Evolutionary conservation across 139 green algal genomes (phyloP), one percentile per base, ranked within the genome.

Genomic region (Picochlorum sp.): DNA sequence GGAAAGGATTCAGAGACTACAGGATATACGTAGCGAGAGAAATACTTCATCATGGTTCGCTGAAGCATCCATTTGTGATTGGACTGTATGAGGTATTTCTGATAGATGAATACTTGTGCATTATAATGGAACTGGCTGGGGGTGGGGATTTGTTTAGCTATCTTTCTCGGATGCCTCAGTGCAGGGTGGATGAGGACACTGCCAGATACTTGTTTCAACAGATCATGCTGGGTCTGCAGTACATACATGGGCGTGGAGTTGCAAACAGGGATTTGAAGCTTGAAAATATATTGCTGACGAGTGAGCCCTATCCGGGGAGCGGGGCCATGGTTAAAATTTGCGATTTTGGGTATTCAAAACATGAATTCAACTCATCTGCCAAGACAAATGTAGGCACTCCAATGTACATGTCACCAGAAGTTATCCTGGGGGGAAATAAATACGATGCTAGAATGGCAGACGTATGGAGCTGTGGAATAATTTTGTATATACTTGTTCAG

Each of bases 341-440:
- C 57, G 77, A 83, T 44, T 85, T 85, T 76, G 77, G 77, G 25
- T 85, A 84, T 62, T 81, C 70, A 31, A 83, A 88, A 70, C 65
- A 81, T 61, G 77, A 80, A 20, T 28, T 76, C 1, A 77, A 83
- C 59, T 80, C 65, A 9, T 28, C 72, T 80, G 43, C 63, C 29
- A 68, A 66, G 31, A 74, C 55, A 32, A 33, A 32, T 50, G 29
- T 75, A 22, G 84, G 85, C 20, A 93, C 85, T 7, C 77, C 80
- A 13, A 71, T 81, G 20, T 93, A 91, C 71, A 93, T 93, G 77
- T 79, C 84, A 5, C 84, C 79, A 5, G 82, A 93, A 49, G 80
- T 85, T 8, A 63, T 85, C 4, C 54, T 66, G 29, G 43, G 59
- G 8, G 55, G 66, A 49, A 50, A 65, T 10, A 26, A 49, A 12